A percentile compares a stretch with the other conserved stretches of the same genome.
phyloP scores from a whole-genome alignment of 805 yeast species.

The Hanseniaspora clermontiae region DNA sequence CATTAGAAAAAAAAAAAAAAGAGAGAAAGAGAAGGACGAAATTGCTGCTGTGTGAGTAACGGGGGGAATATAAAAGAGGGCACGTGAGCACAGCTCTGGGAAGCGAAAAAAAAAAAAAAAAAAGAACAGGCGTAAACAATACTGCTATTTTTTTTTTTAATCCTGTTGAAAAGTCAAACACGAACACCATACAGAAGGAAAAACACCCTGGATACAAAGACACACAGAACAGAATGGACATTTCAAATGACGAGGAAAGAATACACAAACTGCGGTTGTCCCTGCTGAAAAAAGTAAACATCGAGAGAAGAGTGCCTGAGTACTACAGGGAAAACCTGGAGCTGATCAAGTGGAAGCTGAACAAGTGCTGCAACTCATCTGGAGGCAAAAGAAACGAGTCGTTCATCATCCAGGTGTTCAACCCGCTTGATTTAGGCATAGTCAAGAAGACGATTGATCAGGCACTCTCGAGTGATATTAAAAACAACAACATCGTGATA shows the following conservation, averaged over 20 bases:
- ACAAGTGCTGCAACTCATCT: slow-evolving; percentile 1
- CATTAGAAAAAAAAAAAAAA: no score
- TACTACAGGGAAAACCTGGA: neutral
- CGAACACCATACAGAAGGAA: neutral
- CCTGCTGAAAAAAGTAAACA: neutral
- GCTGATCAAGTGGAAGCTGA: slow-evolving; percentile 7
- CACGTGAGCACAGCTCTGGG: no score
- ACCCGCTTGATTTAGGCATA: neutral
- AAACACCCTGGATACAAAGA: no score
- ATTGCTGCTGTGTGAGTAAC: no score
- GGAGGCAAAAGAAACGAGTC: slow-evolving; percentile 13
- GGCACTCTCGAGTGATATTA: slow-evolving; percentile 7
- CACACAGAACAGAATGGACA: neutral
- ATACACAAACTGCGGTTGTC: neutral
- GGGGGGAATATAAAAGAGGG: no score
- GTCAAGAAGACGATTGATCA: slow-evolving; percentile 2
- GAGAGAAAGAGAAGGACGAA: no score
- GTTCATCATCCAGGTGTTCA: slow-evolving; percentile 2
- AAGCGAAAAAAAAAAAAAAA: no score
- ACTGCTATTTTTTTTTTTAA: no score
- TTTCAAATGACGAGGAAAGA: neutral
- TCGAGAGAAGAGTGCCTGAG: neutral
- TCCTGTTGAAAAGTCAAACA: no score
- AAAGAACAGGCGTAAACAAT: no score
- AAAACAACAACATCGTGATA: slow-evolving; percentile 10